Percentiles rank a stretch among this genome's conserved stretches.
phyloP scores from a whole-genome alignment of 129 eudicot genomes.

The Flaveria bidentis region DNA sequence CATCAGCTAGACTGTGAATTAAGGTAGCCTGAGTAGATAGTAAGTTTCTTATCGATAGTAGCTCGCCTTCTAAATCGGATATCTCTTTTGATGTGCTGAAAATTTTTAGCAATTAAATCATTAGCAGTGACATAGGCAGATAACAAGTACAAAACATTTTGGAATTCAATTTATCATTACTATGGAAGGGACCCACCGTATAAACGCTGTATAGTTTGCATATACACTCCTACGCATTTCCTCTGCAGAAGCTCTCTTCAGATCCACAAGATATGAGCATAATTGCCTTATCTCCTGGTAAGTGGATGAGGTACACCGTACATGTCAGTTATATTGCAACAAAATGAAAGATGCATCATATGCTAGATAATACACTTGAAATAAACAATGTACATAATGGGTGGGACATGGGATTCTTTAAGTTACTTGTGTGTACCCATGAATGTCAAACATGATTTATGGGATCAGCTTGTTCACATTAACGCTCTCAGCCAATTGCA shows the following conservation, averaged over 20 bases:
- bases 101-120: conserved; percentile 8
- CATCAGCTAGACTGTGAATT: conserved; percentile 91
- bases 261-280: conserved; percentile 88
- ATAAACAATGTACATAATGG: conserved; percentile 7
- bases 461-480: conserved; percentile 8
- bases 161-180: background rate
- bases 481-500: conserved; percentile 8
- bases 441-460: background rate
- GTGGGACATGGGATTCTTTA: conserved; percentile 14
- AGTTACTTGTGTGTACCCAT: conserved; percentile 21
- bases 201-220: conserved; percentile 95
- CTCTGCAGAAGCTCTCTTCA: conserved; percentile 97
- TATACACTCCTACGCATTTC: conserved; percentile 99
- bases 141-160: background rate
- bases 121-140: conserved; percentile 22
- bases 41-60: conserved; percentile 92
- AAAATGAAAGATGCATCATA: conserved; percentile 23
- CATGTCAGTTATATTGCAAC: conserved; percentile 26
- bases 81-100: conserved; percentile 98
- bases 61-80: conserved; percentile 98
- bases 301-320: conserved; percentile 17
- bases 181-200: conserved; percentile 62
- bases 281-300: conserved; percentile 95
- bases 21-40: conserved; percentile 92
- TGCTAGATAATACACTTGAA: conserved; percentile 1